These are phyloP conservation scores for Trapa bicornis DNA, from an alignment of 345 rosid genomes.

Conservation along the genomic window DNA sequence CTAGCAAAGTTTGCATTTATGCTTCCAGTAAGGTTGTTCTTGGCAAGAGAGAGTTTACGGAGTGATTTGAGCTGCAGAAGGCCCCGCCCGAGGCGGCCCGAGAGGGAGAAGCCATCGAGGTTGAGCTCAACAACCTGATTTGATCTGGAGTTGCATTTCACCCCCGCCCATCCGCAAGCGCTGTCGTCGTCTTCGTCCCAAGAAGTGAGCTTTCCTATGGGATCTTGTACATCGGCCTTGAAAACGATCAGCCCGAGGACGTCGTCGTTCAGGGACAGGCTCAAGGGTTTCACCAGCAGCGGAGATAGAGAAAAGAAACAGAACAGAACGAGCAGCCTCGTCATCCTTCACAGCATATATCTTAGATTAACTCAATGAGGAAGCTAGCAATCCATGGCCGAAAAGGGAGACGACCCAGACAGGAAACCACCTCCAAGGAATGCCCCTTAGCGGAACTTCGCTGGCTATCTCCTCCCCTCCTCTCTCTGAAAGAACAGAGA, in stretches of 20 bases:
- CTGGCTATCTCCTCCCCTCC: not conserved
- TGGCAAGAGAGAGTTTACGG: slow-evolving; percentile 57
- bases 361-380: not conserved
- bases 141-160: slow-evolving; percentile 61
- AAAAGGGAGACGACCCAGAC: not conserved
- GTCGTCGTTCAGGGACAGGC: slow-evolving; percentile 62
- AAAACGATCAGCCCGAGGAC: slow-evolving; percentile 75
- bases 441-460: not conserved
- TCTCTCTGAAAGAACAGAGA: not conserved
- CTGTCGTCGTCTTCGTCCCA: slow-evolving; percentile 81
- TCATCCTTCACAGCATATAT: slow-evolving; percentile 10
- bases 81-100: slow-evolving; percentile 87
- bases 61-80: slow-evolving; percentile 60
- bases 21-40: slow-evolving; percentile 61
- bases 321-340: slow-evolving; percentile 7
- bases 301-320: slow-evolving; percentile 13
- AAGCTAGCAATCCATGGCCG: no score
- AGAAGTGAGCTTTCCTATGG: slow-evolving; percentile 50
- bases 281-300: slow-evolving; percentile 36
- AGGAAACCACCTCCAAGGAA: not conserved
- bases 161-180: slow-evolving; percentile 77
- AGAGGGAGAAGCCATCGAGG: slow-evolving; percentile 67
- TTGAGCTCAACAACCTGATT: slow-evolving; percentile 62
- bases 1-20: slow-evolving; percentile 49
- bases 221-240: slow-evolving; percentile 80